A percentile compares a stretch with the other conserved stretches of the same genome.
Conservation (phyloP, 352 stramenopile genomes). For the Pythium guiyangense region DNA sequence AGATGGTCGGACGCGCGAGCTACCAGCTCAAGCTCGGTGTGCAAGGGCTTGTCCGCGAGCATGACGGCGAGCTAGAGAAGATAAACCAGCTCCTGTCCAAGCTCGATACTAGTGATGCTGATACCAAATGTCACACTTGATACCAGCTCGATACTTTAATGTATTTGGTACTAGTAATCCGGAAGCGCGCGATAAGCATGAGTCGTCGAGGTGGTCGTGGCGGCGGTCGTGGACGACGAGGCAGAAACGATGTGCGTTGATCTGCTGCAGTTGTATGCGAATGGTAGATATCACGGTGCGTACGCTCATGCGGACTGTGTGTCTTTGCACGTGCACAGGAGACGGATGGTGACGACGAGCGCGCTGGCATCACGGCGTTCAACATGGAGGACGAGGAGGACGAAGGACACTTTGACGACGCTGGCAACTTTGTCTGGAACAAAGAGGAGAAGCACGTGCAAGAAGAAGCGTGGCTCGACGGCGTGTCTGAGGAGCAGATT, state of each 20-base stretch:
- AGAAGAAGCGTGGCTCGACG: slow-evolving; percentile 81
- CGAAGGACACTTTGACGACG: slow-evolving; percentile 78
- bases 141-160: too few relatives aligned
- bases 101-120: too few relatives aligned
- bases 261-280: not conserved
- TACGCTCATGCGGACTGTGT: not conserved
- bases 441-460: slow-evolving; percentile 69
- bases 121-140: not conserved
- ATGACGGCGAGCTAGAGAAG: too few relatives aligned
- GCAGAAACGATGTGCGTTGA: slow-evolving; percentile 3
- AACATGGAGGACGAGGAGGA: slow-evolving; percentile 85
- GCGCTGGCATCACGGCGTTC: slow-evolving; percentile 66
- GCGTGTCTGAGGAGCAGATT: slow-evolving; percentile 70
- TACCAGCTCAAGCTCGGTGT: too few relatives aligned
- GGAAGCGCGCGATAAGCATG: slow-evolving; percentile 5
- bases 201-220: slow-evolving; percentile 5
- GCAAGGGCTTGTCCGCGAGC: too few relatives aligned
- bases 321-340: not conserved
- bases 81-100: too few relatives aligned
- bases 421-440: slow-evolving; percentile 81
- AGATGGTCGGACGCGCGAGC: too few relatives aligned
- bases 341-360: slow-evolving; percentile 17
- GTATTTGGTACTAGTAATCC: slow-evolving; percentile 2
- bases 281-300: not conserved
- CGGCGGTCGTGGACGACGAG: slow-evolving; percentile 7